Conservation (phyloP, 768 basidiomycete genomes). For the Lactarius vividus region DNA sequence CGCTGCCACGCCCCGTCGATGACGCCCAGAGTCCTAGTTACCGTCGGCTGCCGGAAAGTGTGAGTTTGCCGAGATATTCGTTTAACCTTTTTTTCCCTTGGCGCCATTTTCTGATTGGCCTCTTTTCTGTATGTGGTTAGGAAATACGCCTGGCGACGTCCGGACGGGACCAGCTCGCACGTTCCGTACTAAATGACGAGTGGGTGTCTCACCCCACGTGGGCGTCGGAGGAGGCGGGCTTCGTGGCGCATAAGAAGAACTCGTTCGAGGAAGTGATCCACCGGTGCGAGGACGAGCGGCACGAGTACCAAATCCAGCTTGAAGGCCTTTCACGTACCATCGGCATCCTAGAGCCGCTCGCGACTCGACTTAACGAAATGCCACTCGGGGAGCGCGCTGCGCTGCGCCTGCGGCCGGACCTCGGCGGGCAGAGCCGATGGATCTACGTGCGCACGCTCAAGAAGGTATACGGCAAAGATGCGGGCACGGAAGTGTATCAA, state of each 20-base stretch:
- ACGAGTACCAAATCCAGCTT: conserved; percentile 95
- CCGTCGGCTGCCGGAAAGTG: conserved; percentile 80
- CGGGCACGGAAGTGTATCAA: conserved; percentile 69
- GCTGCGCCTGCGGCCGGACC: conserved; percentile 81
- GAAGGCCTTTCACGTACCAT: conserved; percentile 91
- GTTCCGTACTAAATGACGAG: conserved; percentile 93
- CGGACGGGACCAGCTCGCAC: conserved; percentile 89
- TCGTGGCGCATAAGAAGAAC: conserved; percentile 95
- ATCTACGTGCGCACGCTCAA: conserved; percentile 93
- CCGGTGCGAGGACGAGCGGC: conserved; percentile 96
- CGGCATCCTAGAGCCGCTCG: conserved; percentile 84
- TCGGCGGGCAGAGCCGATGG: conserved; percentile 84
- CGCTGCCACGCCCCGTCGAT: conserved; percentile 75
- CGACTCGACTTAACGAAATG: conserved; percentile 84
- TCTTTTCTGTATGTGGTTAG: conserved; percentile 39
- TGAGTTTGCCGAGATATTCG: conserved; percentile 43
- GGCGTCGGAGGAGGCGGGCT: conserved; percentile 95
- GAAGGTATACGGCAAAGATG: conserved; percentile 87
- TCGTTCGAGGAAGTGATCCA: conserved; percentile 93
- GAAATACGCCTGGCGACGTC: conserved; percentile 90
- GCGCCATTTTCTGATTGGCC: conserved; percentile 15
- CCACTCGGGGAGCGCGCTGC: conserved; percentile 74
- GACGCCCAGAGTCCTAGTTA: conserved; percentile 94
- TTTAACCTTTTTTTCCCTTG: conserved; percentile 1
- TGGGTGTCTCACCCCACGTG: conserved; percentile 99